phyloP scores from a whole-genome alignment of 108 stramenopile species.

The Fragilaria crotonensis region DNA sequence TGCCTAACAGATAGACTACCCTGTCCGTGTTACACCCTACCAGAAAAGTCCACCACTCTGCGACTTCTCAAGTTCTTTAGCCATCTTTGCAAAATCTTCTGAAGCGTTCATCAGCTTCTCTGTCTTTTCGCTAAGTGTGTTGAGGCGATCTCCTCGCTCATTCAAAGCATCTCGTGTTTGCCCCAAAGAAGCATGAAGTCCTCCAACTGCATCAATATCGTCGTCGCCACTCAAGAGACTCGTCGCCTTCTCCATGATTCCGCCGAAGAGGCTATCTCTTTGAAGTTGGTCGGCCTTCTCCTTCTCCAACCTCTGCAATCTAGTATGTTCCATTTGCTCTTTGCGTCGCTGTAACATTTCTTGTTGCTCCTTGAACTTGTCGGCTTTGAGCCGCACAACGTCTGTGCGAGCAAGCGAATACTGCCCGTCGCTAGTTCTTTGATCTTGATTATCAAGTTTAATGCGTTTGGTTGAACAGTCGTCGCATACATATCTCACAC shows the following conservation, averaged over 20 bases:
- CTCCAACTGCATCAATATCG: constrained; percentile 18
- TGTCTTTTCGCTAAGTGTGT: constrained; percentile 65
- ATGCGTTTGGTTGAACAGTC: constrained; percentile 76
- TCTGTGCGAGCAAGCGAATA: constrained; percentile 45
- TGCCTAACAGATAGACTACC: too few relatives aligned
- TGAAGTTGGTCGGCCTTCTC: constrained; percentile 10
- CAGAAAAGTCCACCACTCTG: constrained; percentile 41
- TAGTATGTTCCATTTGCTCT: not conserved
- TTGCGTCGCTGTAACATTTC: not conserved
- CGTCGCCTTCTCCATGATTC: constrained; percentile 23
- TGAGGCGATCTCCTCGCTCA: constrained; percentile 68
- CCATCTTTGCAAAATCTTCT: constrained; percentile 78
- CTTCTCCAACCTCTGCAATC: not conserved
- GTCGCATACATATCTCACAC: constrained; percentile 63
- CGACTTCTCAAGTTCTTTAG: constrained; percentile 58
- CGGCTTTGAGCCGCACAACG: constrained; percentile 3
- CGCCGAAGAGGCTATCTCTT: constrained; percentile 49
- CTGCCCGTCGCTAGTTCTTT: constrained; percentile 73
- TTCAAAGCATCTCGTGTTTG: constrained; percentile 61
- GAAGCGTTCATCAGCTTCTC: constrained; percentile 58
- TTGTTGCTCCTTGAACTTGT: not conserved
- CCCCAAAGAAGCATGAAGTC: constrained; percentile 21
- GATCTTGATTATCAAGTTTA: constrained; percentile 35
- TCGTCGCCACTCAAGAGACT: constrained; percentile 34
- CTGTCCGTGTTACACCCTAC: too few relatives aligned